These are phyloP conservation scores for Boechera retrofracta DNA, from an alignment of 345 rosid genomes.

Conservation along the genomic window DNA sequence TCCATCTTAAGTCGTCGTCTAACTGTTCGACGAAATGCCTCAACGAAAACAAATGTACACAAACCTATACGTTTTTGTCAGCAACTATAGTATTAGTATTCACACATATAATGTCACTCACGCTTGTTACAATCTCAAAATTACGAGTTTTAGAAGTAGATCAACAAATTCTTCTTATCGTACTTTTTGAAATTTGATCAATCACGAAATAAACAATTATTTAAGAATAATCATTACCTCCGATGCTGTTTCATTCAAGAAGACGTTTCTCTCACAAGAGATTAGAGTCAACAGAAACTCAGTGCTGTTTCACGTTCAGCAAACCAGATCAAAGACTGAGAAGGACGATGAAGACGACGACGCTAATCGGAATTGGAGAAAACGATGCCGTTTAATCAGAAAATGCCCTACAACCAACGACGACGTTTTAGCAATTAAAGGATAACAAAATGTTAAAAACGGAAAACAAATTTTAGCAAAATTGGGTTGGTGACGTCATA, in stretches of 20 bases:
- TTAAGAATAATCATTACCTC: constrained; percentile 9
- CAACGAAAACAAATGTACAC: constrained; percentile 2
- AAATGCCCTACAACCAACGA: not conserved
- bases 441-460: not conserved
- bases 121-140: not conserved
- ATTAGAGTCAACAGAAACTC: not conserved
- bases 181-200: not conserved
- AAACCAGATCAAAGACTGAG: constrained; percentile 22
- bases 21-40: constrained; percentile 47
- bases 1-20: constrained; percentile 40
- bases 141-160: not conserved
- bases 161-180: not conserved
- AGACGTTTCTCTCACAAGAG: not conserved
- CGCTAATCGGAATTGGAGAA: not conserved
- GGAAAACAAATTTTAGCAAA: constrained; percentile 34
- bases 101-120: not conserved
- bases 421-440: not conserved
- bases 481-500: constrained; percentile 30
- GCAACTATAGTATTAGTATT: not conserved
- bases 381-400: not conserved
- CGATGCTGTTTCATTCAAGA: not conserved
- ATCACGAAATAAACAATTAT: not conserved
- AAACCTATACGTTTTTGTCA: not conserved
- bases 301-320: not conserved
- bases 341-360: constrained; percentile 6